Evolutionary conservation across 306 rosid species (phyloP).

Genomic region (Vigna radiata): DNA sequence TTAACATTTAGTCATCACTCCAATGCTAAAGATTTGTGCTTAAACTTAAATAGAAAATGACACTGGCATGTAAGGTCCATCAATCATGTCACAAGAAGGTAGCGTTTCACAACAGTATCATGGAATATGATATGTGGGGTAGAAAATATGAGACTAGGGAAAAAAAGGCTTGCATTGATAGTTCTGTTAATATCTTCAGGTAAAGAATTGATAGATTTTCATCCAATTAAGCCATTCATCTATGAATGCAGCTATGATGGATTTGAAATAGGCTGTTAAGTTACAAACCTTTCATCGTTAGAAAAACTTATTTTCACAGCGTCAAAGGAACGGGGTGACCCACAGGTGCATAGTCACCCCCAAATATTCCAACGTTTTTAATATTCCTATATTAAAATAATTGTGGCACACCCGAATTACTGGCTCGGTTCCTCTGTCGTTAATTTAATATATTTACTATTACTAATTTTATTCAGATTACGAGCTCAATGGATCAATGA

Average conservation of each 20-base stretch:
- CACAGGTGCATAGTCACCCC: neutral
- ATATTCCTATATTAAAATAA: neutral
- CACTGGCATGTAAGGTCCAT: neutral
- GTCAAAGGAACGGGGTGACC: neutral
- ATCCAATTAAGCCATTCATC: constrained; percentile 3
- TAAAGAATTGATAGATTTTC: neutral
- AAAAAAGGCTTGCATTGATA: neutral
- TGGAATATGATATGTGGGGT: neutral
- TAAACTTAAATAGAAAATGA: neutral
- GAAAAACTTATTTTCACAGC: neutral
- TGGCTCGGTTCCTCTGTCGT: neutral
- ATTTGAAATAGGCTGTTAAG: constrained; percentile 21
- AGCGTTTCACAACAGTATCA: constrained; percentile 17
- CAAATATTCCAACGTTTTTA: neutral
- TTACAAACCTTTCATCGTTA: neutral
- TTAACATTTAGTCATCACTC: neutral
- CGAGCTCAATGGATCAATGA: neutral
- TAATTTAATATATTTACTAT: neutral
- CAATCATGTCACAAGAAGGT: constrained; percentile 22
- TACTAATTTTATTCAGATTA: neutral
- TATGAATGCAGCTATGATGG: constrained; percentile 3
- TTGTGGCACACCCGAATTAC: neutral
- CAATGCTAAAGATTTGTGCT: constrained; percentile 4
- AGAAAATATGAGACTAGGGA: constrained; percentile 8
- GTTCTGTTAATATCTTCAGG: constrained; percentile 27